Conservation (phyloP, 2,329 filamentous ascomycete species). For the Periconia sp. region DNA sequence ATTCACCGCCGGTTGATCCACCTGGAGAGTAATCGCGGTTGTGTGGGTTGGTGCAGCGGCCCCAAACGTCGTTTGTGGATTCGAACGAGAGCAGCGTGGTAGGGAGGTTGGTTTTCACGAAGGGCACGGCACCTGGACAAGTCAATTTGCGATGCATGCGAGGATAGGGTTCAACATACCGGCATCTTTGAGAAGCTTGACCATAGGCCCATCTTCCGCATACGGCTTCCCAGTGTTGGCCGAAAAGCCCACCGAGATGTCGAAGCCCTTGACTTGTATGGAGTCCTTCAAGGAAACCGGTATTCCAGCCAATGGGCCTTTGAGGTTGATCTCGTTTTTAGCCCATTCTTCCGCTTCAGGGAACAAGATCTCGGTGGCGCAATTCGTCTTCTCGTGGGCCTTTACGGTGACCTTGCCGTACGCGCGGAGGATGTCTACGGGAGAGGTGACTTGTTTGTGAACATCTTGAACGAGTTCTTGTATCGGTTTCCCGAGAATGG, state of each 20-base stretch:
- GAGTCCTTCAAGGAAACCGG: constrained; percentile 80
- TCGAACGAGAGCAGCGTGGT: constrained; percentile 87
- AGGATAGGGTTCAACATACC: constrained; percentile 42
- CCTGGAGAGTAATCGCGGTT: constrained; percentile 83
- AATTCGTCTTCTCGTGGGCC: constrained; percentile 86
- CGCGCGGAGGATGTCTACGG: constrained; percentile 74
- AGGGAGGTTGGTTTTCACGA: constrained; percentile 89
- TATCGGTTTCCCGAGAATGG: constrained; percentile 73
- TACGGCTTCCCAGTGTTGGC: constrained; percentile 68
- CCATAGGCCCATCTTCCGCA: constrained; percentile 69
- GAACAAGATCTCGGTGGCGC: constrained; percentile 83
- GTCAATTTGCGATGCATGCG: constrained; percentile 5
- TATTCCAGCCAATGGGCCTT: constrained; percentile 82
- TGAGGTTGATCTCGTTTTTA: constrained; percentile 64
- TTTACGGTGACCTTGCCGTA: constrained; percentile 85
- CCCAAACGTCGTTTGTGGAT: constrained; percentile 79
- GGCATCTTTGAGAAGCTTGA: constrained; percentile 79
- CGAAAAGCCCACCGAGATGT: constrained; percentile 80
- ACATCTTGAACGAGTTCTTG: constrained; percentile 77
- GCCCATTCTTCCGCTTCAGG: constrained; percentile 75
- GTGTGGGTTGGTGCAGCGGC: constrained; percentile 78
- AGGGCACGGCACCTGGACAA: constrained; percentile 72
- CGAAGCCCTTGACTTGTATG: constrained; percentile 79
- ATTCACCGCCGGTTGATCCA: constrained; percentile 84
- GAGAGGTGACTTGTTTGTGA: constrained; percentile 65